Evolutionary conservation across 2,329 filamentous ascomycete species (phyloP).

Genomic region (Blumeriella jaapii): DNA sequence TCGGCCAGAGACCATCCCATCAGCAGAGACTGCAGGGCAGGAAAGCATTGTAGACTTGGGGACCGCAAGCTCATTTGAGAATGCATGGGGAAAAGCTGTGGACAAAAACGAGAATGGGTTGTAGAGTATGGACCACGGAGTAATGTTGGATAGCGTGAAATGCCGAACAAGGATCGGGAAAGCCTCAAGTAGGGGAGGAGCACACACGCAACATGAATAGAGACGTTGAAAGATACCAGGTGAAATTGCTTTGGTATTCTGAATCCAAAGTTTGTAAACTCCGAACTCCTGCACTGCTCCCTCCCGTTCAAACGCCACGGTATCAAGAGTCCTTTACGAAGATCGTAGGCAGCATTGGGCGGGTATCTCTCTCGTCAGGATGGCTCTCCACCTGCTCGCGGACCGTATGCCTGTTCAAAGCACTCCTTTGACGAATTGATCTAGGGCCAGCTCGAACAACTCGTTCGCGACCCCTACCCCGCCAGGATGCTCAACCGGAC

Average conservation of each 20-base stretch:
- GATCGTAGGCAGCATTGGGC: too few relatives aligned
- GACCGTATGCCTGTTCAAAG: conserved; percentile 28
- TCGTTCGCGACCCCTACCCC: conserved; percentile 61
- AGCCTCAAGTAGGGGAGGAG: too few relatives aligned
- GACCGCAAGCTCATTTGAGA: conserved; percentile 45
- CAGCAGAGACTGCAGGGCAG: conserved; percentile 21
- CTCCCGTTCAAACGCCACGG: conserved; percentile 15
- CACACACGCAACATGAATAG: too few relatives aligned
- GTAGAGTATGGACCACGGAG: conserved; percentile 1
- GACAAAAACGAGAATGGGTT: conserved; percentile 26
- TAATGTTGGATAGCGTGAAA: too few relatives aligned
- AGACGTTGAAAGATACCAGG: conserved; percentile 20
- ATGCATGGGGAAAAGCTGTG: conserved; percentile 56
- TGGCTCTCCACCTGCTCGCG: too few relatives aligned
- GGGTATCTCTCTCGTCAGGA: too few relatives aligned
- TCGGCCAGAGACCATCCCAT: conserved; percentile 13
- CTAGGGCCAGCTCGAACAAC: conserved; percentile 59
- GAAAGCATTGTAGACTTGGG: conserved; percentile 46
- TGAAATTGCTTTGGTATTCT: conserved; percentile 9
- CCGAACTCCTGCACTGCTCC: conserved; percentile 17
- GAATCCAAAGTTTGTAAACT: conserved; percentile 1
- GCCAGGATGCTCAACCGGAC: conserved; percentile 56
- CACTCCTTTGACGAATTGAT: conserved; percentile 63
- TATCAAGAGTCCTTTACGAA: too few relatives aligned
- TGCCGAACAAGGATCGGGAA: too few relatives aligned